Base-by-base conservation (phyloP, 306 rosid species). In the Trifolium subterraneum region DNA sequence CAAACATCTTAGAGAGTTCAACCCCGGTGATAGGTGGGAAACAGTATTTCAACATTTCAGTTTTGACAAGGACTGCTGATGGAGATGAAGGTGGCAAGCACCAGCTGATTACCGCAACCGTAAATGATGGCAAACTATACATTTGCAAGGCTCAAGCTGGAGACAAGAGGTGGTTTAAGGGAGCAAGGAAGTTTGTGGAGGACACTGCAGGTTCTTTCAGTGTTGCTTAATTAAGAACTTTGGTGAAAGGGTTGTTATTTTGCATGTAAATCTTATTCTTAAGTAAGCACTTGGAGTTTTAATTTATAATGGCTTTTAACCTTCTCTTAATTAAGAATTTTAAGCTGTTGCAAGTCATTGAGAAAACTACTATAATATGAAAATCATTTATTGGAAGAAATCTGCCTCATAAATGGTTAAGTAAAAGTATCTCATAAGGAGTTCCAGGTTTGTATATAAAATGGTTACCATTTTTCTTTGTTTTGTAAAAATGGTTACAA, bases 141-240 rank as follows among this genome's bases (percentile, higher is more conserved):
- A 84, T 93, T 52, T 89, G 92, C 90, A 93, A 93, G 85, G 98
- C 96, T 29, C 98, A 93, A 86, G 98, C 98, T 22, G 98, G 98
- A 27, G 98, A 93, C 92, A 93, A 93, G 92, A 85, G 98, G 92
- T 93, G 98, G 98, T 93, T 93, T 64, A 93, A 93, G 86, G 98
- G 98, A 58, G 96, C 97, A 52, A 91, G 88, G 82, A 91, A 56
- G 82, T 93, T 66, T 64, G 97, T 93, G 50, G 98, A 93, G 85
- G 86, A 71, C 82, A 31, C 94, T 56, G 86, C 90, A 42, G 39
- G 48, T 79, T 93, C 98, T 51, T 93, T 93, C 93, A 91, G 96
- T 83, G 93, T 93, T 81, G 98, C 98, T 60, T 63, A 35, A 36
- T 16, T 87, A 83, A 85, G 70, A 73, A 71, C 66, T 48, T 25